Evolutionary conservation across 306 rosid species (phyloP), one percentile per base, ranked within the genome.

Genomic region (Echinosophora koreensis): DNA sequence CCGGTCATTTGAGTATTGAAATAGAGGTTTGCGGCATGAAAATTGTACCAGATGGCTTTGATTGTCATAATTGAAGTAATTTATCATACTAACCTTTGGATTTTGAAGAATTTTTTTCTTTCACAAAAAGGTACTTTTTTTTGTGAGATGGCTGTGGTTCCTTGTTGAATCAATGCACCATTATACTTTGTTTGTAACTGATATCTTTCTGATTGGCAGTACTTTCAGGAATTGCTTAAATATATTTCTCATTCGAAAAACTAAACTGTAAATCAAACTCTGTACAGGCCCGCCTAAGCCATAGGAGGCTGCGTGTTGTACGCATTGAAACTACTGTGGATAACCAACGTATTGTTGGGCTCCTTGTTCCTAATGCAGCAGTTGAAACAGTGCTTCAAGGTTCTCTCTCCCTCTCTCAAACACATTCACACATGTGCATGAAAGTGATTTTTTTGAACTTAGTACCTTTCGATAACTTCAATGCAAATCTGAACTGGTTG

Each of bases 351-450:
- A 89, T 96, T 51, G 99, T 96, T 77, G 97, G 99, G 72, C 91
- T 96, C 56, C 92, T 87, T 81, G 97, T 96, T 47, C 97, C 99
- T 58, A 96, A 96, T 80, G 88, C 96, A 60, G 99, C 94, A 11
- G 98, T 96, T 74, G 98, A 92, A 86, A 66, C 86, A 44, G 99
- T 95, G 74, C 99, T 96, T 73, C 94, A 82, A 96, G 99, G 99
- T 90, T 66, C 12, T 65, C 30, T 69, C 77, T 52, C 81, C 74
- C 74, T 57, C 83, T 76, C 61, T 11, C 78, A 49, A 39, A 4
- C 69, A 73, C 65, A 15, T 30, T 16, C 69, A 46, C 10, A 13
- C 74, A 76, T 73, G 55, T 56, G 13, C 52, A 54, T 42, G 62
- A 2, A 64, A 64, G 64, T 11, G 72, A 35, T 28, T 34, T 76